These are phyloP conservation scores for Penicillium paradoxum DNA, from an alignment of 495 filamentous ascomycete species.

Conservation along the genomic window DNA sequence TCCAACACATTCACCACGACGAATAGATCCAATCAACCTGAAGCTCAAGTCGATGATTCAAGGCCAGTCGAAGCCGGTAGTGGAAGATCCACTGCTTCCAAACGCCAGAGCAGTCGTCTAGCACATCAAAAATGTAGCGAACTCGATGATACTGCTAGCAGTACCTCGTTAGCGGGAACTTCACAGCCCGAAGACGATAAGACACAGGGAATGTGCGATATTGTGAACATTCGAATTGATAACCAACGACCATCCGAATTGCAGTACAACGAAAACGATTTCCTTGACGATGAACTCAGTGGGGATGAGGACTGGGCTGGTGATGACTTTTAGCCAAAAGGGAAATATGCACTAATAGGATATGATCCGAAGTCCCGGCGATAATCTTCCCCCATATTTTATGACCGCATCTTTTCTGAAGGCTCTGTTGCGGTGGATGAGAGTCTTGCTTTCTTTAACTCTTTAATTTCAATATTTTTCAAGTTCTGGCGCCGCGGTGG, in stretches of 20 bases:
- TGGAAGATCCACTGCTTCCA: constrained; percentile 25
- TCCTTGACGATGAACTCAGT: constrained; percentile 64
- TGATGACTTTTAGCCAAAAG: constrained; percentile 23
- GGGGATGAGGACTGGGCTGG: constrained; percentile 80
- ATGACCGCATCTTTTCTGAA: not conserved
- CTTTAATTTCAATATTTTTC: not conserved
- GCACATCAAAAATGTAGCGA: constrained; percentile 25
- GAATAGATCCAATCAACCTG: not conserved
- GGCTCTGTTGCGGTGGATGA: not conserved
- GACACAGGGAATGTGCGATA: constrained; percentile 73
- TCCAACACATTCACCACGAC: not conserved
- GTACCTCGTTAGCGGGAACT: not conserved
- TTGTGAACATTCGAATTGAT: constrained; percentile 76
- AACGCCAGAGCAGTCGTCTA: constrained; percentile 40
- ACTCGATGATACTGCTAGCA: not conserved
- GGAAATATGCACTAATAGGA: constrained; percentile 28
- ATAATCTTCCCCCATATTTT: not conserved
- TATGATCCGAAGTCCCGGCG: not conserved
- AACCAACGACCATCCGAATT: constrained; percentile 72
- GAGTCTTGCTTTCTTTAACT: not conserved
- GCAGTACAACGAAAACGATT: constrained; percentile 72
- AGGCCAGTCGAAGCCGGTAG: constrained; percentile 7
- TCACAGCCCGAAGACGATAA: constrained; percentile 6
- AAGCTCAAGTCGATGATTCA: constrained; percentile 1
- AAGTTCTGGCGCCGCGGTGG: not conserved